Evolutionary conservation across 306 rosid genomes (phyloP), one percentile per base, ranked within the genome.

Genomic region (Prinsepia uniflora): DNA sequence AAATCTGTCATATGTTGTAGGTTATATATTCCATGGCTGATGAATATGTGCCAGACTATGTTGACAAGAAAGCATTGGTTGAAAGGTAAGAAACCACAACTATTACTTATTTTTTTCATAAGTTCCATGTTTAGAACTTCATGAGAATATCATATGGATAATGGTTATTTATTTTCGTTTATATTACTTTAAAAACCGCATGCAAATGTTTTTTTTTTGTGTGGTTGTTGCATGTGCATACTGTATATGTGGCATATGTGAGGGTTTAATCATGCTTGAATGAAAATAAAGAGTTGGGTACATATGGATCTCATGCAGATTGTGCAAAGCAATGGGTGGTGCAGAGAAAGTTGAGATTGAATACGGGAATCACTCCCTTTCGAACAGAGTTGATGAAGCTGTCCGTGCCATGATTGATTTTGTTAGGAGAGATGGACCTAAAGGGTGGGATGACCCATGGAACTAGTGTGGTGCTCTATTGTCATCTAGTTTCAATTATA

Each of bases 381-480:
- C 99, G 42, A 95, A 95, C 76, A 87, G 97, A 87, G 86, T 82
- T 50, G 81, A 78, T 30, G 99, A 95, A 80, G 92, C 88, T 81
- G 99, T 91, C 50, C 70, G 74, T 4, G 97, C 89, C 39, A 95
- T 95, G 6, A 78, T 95, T 70, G 88, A 91, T 66, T 95, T 95
- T 77, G 76, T 95, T 10, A 89, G 73, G 78, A 87, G 97, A 76
- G 99, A 86, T 50, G 97, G 92, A 65, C 99, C 97, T 48, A 95
- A 84, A 70, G 97, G 97, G 40, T 95, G 99, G 99, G 97, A 95
- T 75, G 99, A 95, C 74, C 99, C 99, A 4, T 95, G 99, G 99
- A 80, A 76, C 83, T 95, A 77, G 79, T 65, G 41, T n/a, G 19
- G 24, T 30, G 40, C 70, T 60, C 72, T 19, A 14, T 53, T 18